phyloP scores from a whole-genome alignment of 495 filamentous ascomycete species.

The Podospora bellae-mahoneyi region DNA sequence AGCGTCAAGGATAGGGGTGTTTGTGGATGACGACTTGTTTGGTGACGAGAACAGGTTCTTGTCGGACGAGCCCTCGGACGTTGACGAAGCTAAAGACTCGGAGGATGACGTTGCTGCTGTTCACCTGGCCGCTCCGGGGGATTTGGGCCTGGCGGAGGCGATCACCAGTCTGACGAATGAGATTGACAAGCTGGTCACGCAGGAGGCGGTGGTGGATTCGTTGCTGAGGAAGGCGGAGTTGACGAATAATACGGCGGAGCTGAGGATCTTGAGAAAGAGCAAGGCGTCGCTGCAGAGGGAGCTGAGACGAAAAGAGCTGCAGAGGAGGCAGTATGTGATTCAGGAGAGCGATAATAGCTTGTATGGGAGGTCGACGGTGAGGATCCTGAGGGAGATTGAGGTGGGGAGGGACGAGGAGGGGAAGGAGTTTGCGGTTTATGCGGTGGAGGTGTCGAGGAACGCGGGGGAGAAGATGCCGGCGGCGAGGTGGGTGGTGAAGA shows the following conservation, averaged over 20 bases:
- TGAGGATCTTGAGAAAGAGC: constrained; percentile 90
- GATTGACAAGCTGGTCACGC: constrained; percentile 82
- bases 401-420: constrained; percentile 90
- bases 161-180: constrained; percentile 79
- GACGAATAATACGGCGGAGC: constrained; percentile 90
- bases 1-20: constrained; percentile 78
- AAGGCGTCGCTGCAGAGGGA: constrained; percentile 90
- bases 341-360: constrained; percentile 98
- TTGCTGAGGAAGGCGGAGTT: constrained; percentile 91
- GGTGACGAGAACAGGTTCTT: constrained; percentile 83
- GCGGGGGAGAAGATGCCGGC: constrained; percentile 88
- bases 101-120: constrained; percentile 74
- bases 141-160: constrained; percentile 89
- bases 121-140: constrained; percentile 91
- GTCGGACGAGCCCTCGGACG: constrained; percentile 80
- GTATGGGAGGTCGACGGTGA: constrained; percentile 83
- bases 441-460: constrained; percentile 84
- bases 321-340: constrained; percentile 93
- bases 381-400: constrained; percentile 79
- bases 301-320: constrained; percentile 89
- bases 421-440: constrained; percentile 89
- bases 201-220: constrained; percentile 89
- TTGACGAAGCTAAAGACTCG: constrained; percentile 56
- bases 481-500: constrained; percentile 73
- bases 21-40: constrained; percentile 89